A percentile compares a stretch with the other conserved stretches of the same genome.
phyloP scores from a whole-genome alignment of 257 asterid species.

The Catharanthus roseus region DNA sequence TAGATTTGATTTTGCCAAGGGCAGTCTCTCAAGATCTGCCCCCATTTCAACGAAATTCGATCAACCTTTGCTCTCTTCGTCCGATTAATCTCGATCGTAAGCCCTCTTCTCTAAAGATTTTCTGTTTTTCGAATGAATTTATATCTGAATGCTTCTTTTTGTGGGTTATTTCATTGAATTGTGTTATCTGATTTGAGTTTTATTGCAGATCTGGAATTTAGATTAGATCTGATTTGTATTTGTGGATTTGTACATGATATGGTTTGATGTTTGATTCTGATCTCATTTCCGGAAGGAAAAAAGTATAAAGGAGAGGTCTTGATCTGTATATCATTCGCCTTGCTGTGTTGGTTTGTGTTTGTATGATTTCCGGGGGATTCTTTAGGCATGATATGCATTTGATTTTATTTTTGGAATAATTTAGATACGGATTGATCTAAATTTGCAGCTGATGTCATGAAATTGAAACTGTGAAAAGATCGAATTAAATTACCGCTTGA shows the following conservation, averaged over 20 bases:
- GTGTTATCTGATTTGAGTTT: neutral
- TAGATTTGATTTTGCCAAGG: constrained; percentile 16
- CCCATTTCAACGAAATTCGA: constrained; percentile 5
- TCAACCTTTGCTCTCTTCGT: neutral
- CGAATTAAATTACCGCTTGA: neutral
- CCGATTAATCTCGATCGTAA: constrained; percentile 16
- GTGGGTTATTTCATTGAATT: neutral
- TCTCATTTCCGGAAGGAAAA: neutral
- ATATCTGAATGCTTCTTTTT: neutral
- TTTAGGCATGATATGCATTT: neutral
- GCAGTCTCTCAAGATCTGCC: constrained; percentile 33
- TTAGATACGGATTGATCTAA: neutral
- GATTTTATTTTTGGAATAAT: neutral
- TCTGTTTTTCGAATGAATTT: neutral
- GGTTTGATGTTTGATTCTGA: neutral
- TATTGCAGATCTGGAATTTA: constrained; percentile 7
- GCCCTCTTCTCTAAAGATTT: neutral
- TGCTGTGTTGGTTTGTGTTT: neutral
- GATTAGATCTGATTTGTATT: constrained; percentile 5
- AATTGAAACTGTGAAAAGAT: neutral
- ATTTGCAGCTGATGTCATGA: neutral
- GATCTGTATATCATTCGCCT: neutral
- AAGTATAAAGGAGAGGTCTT: neutral
- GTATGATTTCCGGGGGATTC: neutral
- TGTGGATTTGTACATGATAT: neutral